Base-by-base conservation (phyloP, 179 eudicot genomes). In the Drosera spatulata region DNA sequence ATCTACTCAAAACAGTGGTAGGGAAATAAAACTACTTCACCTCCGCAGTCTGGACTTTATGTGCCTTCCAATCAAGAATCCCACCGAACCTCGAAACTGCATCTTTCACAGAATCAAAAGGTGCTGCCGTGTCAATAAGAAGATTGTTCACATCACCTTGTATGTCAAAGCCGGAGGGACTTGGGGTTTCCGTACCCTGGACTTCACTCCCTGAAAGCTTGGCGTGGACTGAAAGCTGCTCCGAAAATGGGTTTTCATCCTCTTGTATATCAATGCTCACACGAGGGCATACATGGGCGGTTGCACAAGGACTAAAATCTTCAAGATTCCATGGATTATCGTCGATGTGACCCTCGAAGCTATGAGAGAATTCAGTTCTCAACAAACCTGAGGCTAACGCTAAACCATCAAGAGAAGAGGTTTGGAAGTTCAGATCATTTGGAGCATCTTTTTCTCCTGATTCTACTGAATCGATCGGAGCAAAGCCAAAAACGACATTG, bases 21-120 rank as follows among this genome's bases (percentile, higher is more conserved):
- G 11, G 10, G 8, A 14, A 51, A 12, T 3, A 60, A 41, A 61
- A 55, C 0, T 13, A 41, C 6, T 40, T 56, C 75, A 86, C 95
- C 91, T 86, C 90, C 10, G 75, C 75, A 33, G 96, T 85, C 61
- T 73, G 85, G 41, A 76, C 80, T 71, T 77, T 84, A 51, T 85
- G 97, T 66, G 96, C 88, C 71, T 94, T 90, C 99, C 99, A 90
- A 72, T 90, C 99, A 71, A 85, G 85, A 67, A 91, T 94, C 58
- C 99, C 96, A 50, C 99, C 99, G 60, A 94, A 94, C 74, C 79
- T 94, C 43, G 99, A 85, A 60, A 85, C 97, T 38, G 97, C 97
- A 9, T 87, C 81, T 73, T 90, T 94, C 11, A 86, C 99, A 53
- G 99, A 90, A 71, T 89, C 90, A 66, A 87, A 73, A 42, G 99